Percentiles rank a stretch among this genome's conserved stretches.
phyloP scores from a whole-genome alignment of 2,329 filamentous ascomycete genomes.

The Fusarium sp. region DNA sequence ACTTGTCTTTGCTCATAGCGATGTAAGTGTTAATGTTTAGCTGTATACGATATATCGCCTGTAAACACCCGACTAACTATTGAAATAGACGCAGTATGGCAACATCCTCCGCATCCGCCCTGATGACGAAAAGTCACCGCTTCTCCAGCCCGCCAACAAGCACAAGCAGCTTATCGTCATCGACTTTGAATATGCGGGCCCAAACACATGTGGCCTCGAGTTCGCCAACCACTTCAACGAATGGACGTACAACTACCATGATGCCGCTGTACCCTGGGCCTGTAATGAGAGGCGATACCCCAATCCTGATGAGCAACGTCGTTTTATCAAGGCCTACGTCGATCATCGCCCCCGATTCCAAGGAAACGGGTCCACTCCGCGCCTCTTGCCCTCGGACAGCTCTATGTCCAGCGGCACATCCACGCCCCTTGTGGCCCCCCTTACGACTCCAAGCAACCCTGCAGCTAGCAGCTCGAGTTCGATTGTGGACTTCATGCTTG shows the following conservation, averaged over 20 bases:
- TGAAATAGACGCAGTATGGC: constrained; percentile 90
- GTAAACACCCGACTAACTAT: constrained; percentile 23
- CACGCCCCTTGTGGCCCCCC: constrained; percentile 55
- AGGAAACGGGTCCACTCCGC: constrained; percentile 64
- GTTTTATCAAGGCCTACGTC: constrained; percentile 90
- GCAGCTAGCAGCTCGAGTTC: constrained; percentile 67
- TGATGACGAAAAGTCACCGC: constrained; percentile 83
- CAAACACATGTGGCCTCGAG: constrained; percentile 88
- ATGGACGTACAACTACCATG: constrained; percentile 98
- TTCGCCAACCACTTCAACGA: constrained; percentile 99
- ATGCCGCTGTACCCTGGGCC: constrained; percentile 73
- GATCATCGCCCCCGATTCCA: constrained; percentile 81
- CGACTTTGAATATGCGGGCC: constrained; percentile 96
- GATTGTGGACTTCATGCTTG: constrained; percentile 84
- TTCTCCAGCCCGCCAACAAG: constrained; percentile 90
- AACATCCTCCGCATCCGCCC: constrained; percentile 87
- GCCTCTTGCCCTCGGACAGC: constrained; percentile 63
- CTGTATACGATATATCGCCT: background rate
- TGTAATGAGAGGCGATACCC: constrained; percentile 84
- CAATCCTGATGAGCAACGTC: constrained; percentile 82
- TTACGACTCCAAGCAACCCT: constrained; percentile 52
- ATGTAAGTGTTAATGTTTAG: no score
- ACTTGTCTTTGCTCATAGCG: constrained; percentile 97
- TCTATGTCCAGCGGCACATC: constrained; percentile 45
- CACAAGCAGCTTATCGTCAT: constrained; percentile 98